Evolutionary conservation across 2,329 filamentous ascomycete genomes (phyloP).

Genomic region (Fonsecaea monophora): DNA sequence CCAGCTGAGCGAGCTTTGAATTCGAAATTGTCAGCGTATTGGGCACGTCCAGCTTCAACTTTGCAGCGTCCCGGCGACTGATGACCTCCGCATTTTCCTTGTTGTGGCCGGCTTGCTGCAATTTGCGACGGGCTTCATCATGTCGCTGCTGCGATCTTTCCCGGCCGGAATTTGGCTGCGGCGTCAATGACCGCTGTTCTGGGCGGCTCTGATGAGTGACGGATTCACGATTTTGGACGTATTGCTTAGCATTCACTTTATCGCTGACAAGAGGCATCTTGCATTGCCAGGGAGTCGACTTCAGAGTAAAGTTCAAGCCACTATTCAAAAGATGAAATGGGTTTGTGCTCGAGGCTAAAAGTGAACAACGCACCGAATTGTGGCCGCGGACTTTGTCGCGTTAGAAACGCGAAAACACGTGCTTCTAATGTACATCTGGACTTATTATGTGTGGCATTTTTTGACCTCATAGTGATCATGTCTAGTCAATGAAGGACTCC

Average conservation of each 20-base stretch:
- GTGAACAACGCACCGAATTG: neutral
- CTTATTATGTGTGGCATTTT: no score
- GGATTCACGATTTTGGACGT: conserved; percentile 26
- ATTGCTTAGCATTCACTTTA: conserved; percentile 22
- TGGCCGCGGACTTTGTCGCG: neutral
- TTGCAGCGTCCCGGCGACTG: conserved; percentile 15
- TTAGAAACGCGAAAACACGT: conserved; percentile 29
- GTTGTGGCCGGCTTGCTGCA: conserved; percentile 10
- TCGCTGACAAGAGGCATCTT: conserved; percentile 28
- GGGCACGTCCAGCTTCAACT: conserved; percentile 29
- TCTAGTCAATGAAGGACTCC: no score
- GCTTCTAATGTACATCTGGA: neutral
- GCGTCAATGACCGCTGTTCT: conserved; percentile 28
- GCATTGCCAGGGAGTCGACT: neutral
- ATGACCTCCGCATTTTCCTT: conserved; percentile 3
- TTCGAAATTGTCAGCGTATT: conserved; percentile 24
- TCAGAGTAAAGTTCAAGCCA: neutral
- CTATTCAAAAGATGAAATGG: neutral
- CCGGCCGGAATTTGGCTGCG: conserved; percentile 25
- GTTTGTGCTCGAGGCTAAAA: neutral
- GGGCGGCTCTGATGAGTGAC: neutral
- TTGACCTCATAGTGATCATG: no score
- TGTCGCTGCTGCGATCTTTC: conserved; percentile 25
- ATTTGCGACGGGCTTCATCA: conserved; percentile 16
- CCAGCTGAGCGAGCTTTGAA: conserved; percentile 7